Conservation (phyloP, 306 rosid species). For the Rosa chinensis region DNA sequence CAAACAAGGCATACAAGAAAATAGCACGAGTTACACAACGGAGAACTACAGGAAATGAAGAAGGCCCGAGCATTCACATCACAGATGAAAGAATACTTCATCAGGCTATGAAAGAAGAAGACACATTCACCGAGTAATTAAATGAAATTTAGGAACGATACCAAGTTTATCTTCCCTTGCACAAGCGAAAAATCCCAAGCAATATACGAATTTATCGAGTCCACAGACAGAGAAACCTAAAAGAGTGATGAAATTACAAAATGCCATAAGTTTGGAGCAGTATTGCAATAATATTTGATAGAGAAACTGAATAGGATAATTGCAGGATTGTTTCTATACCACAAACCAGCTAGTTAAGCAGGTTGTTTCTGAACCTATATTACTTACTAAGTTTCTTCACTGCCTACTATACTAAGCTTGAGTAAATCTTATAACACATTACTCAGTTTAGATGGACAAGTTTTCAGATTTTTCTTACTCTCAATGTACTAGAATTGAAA, state of each 20-base stretch:
- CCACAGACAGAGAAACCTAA: constrained; percentile 81
- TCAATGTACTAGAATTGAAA: no score
- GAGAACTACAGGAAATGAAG: not conserved
- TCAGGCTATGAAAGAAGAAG: not conserved
- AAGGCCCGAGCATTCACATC: not conserved
- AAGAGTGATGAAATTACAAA: not conserved
- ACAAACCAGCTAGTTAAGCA: no score
- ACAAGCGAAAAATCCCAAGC: constrained; percentile 96
- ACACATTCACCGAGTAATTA: constrained; percentile 17
- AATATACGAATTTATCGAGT: constrained; percentile 75
- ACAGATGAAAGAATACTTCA: not conserved
- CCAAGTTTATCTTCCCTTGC: constrained; percentile 90
- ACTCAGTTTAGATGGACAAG: no score
- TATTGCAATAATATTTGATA: no score
- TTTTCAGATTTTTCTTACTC: no score
- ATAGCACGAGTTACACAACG: not conserved
- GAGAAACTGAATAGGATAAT: no score
- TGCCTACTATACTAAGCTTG: no score
- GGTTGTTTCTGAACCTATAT: no score
- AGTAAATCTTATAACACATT: no score
- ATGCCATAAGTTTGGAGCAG: no score
- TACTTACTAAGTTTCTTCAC: no score
- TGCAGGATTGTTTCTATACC: no score
- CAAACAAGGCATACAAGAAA: not conserved
- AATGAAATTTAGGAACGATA: constrained; percentile 39